Conservation (phyloP, 495 filamentous ascomycete genomes). For the Neurospora sp. region DNA sequence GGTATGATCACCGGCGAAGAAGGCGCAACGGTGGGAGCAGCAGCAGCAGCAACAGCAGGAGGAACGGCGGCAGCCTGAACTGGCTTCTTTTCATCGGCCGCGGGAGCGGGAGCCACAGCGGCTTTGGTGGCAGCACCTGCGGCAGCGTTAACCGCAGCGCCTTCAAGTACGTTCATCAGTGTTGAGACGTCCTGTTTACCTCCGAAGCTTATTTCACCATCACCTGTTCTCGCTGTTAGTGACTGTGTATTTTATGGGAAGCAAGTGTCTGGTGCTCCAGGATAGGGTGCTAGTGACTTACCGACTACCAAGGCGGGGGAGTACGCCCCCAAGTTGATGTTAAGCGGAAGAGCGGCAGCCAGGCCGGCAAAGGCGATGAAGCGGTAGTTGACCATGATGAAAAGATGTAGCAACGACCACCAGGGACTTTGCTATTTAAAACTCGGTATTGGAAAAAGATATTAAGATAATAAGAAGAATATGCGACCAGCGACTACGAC, state of each 20-base stretch:
- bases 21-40: conserved; percentile 1
- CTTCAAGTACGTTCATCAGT: conserved; percentile 39
- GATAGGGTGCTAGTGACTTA: conserved; percentile 1
- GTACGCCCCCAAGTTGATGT: conserved; percentile 52
- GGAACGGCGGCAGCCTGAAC: conserved; percentile 5
- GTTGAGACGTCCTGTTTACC: conserved; percentile 41
- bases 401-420: conserved; percentile 1
- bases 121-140: conserved; percentile 15
- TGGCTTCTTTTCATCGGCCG: conserved; percentile 3
- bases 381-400: conserved; percentile 34
- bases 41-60: conserved; percentile 11
- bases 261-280: no score
- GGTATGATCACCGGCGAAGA: neutral
- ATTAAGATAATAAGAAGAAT: conserved; percentile 12
- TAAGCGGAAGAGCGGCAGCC: conserved; percentile 42
- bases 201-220: conserved; percentile 52
- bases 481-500: conserved; percentile 28
- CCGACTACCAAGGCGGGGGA: conserved; percentile 42
- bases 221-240: conserved; percentile 39
- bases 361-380: conserved; percentile 32
- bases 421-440: neutral
- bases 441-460: neutral
- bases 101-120: conserved; percentile 1
- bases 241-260: no score
- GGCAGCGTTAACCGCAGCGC: conserved; percentile 37